Evolutionary conservation across 352 stramenopile species (phyloP).

Genomic region (Aphanomyces invadans): DNA sequence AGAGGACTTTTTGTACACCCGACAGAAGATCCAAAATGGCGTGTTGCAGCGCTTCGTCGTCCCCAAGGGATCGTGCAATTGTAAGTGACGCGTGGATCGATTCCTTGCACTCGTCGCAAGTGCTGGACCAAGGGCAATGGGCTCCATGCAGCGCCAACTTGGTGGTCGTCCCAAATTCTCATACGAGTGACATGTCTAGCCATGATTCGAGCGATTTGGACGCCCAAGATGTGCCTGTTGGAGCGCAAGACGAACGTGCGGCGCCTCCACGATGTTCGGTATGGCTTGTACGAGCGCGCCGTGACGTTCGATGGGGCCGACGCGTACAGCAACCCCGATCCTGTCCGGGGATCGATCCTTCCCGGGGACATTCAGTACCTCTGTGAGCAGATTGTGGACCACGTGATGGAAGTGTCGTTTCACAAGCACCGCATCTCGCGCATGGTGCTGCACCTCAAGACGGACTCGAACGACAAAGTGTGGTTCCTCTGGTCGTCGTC

Average conservation of each 20-base stretch:
- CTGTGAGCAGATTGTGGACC: constrained; percentile 88
- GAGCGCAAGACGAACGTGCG: constrained; percentile 88
- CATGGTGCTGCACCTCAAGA: constrained; percentile 95
- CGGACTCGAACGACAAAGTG: constrained; percentile 87
- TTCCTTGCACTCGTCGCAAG: too few relatives aligned
- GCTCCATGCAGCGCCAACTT: too few relatives aligned
- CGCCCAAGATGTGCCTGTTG: constrained; percentile 91
- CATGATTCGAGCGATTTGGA: constrained; percentile 90
- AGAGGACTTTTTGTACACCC: constrained; percentile 88
- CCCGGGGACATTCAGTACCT: constrained; percentile 85
- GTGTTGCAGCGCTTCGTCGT: constrained; percentile 93
- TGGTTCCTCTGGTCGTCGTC: constrained; percentile 94
- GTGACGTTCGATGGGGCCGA: constrained; percentile 94
- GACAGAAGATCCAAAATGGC: constrained; percentile 84
- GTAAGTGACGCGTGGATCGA: constrained; percentile 14
- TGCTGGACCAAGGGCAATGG: too few relatives aligned
- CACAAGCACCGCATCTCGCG: constrained; percentile 87
- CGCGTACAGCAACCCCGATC: constrained; percentile 71
- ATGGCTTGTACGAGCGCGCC: constrained; percentile 88
- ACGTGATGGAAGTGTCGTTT: constrained; percentile 89
- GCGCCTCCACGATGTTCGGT: constrained; percentile 85
- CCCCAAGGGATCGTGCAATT: constrained; percentile 86
- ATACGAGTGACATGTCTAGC: too few relatives aligned
- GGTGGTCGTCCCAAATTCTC: too few relatives aligned
- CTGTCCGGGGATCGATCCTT: constrained; percentile 86